These are phyloP conservation scores for Chytriomyces sp. DNA, from an alignment of 192 early-diverging fungal species.

Conservation along the genomic window DNA sequence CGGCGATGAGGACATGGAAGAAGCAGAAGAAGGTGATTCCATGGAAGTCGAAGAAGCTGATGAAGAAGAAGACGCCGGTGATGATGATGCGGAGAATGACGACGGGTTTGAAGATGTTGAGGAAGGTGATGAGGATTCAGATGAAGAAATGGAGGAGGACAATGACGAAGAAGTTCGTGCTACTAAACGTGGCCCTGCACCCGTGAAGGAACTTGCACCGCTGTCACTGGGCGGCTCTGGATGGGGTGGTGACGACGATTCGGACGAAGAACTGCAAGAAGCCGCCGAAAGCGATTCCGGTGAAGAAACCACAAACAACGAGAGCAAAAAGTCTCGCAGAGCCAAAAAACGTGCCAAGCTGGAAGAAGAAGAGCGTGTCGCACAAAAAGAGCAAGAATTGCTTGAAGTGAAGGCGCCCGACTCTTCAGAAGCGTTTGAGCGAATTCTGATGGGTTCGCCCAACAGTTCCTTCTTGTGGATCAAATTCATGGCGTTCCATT, in stretches of 20 bases:
- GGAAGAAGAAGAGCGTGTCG: conserved; percentile 57
- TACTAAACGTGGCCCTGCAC: not conserved
- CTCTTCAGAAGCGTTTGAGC: conserved; percentile 85
- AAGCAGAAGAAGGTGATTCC: conserved; percentile 26
- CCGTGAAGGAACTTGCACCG: conserved; percentile 34
- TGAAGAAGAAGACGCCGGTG: conserved; percentile 27
- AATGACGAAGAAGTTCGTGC: conserved; percentile 21
- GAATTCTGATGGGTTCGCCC: conserved; percentile 90
- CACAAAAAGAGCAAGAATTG: conserved; percentile 50
- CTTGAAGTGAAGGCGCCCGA: conserved; percentile 59
- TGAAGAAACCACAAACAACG: conserved; percentile 50
- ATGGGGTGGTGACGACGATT: conserved; percentile 43
- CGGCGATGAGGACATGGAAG: conserved; percentile 30
- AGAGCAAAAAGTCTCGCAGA: conserved; percentile 52
- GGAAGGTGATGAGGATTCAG: conserved; percentile 9
- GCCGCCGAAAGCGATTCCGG: conserved; percentile 42
- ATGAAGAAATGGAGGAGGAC: conserved; percentile 11
- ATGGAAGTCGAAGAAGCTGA: conserved; percentile 55
- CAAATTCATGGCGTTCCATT: conserved; percentile 99
- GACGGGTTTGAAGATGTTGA: conserved; percentile 25
- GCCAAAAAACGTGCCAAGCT: conserved; percentile 67
- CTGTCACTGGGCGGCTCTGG: conserved; percentile 47
- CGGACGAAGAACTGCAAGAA: conserved; percentile 52
- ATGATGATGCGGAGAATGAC: conserved; percentile 37
- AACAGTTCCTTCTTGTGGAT: conserved; percentile 98